Evolutionary conservation across 768 basidiomycete species (phyloP).

Genomic region (Phaeolepiota aurea): DNA sequence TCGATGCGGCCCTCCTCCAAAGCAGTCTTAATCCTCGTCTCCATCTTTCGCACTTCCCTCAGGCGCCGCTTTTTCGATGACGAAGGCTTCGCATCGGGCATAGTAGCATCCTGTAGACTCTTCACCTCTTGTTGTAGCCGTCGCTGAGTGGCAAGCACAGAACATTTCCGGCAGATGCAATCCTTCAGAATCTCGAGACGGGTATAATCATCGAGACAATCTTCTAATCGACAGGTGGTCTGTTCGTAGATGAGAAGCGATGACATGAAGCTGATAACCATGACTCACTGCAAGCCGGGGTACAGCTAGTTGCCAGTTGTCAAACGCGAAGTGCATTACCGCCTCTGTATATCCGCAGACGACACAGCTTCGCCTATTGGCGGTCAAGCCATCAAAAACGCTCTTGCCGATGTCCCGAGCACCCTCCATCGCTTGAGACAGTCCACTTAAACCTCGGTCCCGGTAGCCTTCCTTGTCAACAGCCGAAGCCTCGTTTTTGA

Average conservation of each 20-base stretch:
- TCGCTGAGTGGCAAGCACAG: conserved; percentile 67
- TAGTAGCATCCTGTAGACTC: conserved; percentile 37
- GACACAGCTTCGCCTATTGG: conserved; percentile 81
- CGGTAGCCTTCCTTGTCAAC: conserved; percentile 65
- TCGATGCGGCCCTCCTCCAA: conserved; percentile 73
- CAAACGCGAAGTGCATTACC: conserved; percentile 85
- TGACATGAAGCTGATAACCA: conserved; percentile 5
- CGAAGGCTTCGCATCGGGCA: conserved; percentile 37
- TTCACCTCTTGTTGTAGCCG: conserved; percentile 58
- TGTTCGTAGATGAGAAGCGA: conserved; percentile 17
- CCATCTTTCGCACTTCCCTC: conserved; percentile 63
- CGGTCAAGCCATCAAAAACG: conserved; percentile 86
- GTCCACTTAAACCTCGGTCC: conserved; percentile 63
- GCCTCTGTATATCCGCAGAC: conserved; percentile 91
- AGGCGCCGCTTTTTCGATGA: conserved; percentile 69
- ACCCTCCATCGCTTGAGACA: conserved; percentile 18
- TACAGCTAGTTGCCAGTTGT: conserved; percentile 75
- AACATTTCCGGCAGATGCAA: conserved; percentile 89
- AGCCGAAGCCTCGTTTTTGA: conserved; percentile 75
- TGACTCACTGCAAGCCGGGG: conserved; percentile 53
- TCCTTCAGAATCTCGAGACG: conserved; percentile 83
- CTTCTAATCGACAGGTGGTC: conserved; percentile 65
- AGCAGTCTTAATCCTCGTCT: conserved; percentile 49
- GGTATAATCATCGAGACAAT: conserved; percentile 85
- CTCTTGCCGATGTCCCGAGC: conserved; percentile 35